Percentiles rank a stretch among this genome's conserved stretches.
Evolutionary conservation across 192 early-diverging fungal species (phyloP).

Genomic region (Entomortierella chlamydospora): DNA sequence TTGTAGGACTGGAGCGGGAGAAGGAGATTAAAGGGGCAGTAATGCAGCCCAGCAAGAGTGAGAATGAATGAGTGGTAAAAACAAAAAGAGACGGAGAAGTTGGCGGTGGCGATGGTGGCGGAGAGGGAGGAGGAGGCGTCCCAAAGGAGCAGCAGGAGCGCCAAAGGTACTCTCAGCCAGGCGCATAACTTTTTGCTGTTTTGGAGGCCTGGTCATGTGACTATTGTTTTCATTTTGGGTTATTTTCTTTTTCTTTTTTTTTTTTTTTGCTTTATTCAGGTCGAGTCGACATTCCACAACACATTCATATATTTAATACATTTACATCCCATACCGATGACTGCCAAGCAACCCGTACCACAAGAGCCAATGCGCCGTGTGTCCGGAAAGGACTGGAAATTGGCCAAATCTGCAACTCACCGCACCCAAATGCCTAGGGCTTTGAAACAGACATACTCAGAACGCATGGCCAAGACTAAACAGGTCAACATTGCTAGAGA

Average conservation of each 20-base stretch:
- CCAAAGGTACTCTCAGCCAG: too few relatives aligned
- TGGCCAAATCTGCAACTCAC: constrained; percentile 51
- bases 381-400: constrained; percentile 68
- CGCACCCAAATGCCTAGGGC: constrained; percentile 52
- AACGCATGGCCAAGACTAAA: constrained; percentile 51
- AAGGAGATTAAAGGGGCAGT: too few relatives aligned
- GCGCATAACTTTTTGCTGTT: too few relatives aligned
- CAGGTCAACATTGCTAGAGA: constrained; percentile 46
- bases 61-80: too few relatives aligned
- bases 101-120: too few relatives aligned
- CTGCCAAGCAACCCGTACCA: constrained; percentile 42
- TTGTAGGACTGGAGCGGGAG: too few relatives aligned
- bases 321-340: constrained; percentile 21
- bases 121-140: too few relatives aligned
- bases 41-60: too few relatives aligned
- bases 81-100: too few relatives aligned
- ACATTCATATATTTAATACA: neutral
- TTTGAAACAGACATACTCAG: constrained; percentile 50
- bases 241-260: constrained; percentile 7
- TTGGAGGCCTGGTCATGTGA: neutral
- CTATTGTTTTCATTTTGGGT: neutral
- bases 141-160: too few relatives aligned
- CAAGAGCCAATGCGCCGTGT: constrained; percentile 81
- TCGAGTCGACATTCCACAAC: too few relatives aligned
- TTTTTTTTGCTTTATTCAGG: neutral